phyloP scores from a whole-genome alignment of 164 flowering plant genomes.

The Nymphaea colorata region DNA sequence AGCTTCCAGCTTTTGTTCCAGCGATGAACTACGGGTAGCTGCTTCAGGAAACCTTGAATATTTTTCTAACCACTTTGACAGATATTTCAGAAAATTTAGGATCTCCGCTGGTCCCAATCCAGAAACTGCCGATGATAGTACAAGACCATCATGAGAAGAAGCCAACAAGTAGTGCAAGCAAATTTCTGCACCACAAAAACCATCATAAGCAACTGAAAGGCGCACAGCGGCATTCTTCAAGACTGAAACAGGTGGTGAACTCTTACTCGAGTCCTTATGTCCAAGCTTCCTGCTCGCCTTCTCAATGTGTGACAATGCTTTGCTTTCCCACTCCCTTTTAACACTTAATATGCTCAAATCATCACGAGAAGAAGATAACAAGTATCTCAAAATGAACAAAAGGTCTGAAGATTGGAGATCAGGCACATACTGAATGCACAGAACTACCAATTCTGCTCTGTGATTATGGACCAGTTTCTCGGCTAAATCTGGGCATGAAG shows the following conservation, averaged over 20 bases:
- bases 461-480: slow-evolving; percentile 25
- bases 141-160: slow-evolving; percentile 43
- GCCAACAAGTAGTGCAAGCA: slow-evolving; percentile 74
- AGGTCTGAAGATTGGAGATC: slow-evolving; percentile 43
- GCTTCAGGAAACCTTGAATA: slow-evolving; percentile 80
- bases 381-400: slow-evolving; percentile 47
- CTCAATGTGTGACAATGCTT: slow-evolving; percentile 42
- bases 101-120: slow-evolving; percentile 50
- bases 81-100: slow-evolving; percentile 43
- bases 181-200: slow-evolving; percentile 49
- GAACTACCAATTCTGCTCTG: slow-evolving; percentile 47
- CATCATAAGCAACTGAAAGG: slow-evolving; percentile 76
- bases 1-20: slow-evolving; percentile 30
- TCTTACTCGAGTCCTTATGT: slow-evolving; percentile 4
- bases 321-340: slow-evolving; percentile 67
- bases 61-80: slow-evolving; percentile 81
- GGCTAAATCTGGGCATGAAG: slow-evolving; percentile 25
- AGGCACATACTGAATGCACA: slow-evolving; percentile 36
- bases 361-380: slow-evolving; percentile 32
- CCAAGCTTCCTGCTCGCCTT: slow-evolving; percentile 13
- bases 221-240: slow-evolving; percentile 52
- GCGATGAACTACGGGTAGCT: slow-evolving; percentile 35
- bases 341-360: slow-evolving; percentile 22
- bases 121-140: slow-evolving; percentile 40
- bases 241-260: neutral